Evolutionary conservation across 768 basidiomycete genomes (phyloP), one percentile per base, ranked within the genome.

Genomic region (Tylopilus rubrobrunneus): DNA sequence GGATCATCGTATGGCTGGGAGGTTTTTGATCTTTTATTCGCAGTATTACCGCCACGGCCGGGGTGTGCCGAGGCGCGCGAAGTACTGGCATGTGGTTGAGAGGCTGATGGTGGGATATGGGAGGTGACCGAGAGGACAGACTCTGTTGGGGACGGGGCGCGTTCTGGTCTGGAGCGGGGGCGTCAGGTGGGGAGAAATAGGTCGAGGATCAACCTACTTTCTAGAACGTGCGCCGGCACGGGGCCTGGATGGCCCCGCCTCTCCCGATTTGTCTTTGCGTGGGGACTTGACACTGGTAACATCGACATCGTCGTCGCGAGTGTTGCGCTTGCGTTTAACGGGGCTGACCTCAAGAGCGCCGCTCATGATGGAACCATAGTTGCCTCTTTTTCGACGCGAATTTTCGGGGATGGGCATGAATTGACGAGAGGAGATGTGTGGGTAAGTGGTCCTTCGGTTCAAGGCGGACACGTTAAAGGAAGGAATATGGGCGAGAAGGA

Each of bases 121-220:
- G 85, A 86, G n/a, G 80, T 81, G 64, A 83, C 79, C 1, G 88
- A 90, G 41, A 85, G 73, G 34, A 88, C 63, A 9, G 88, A 91
- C 62, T 89, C 88, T 12, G 87, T 77, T 7, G 88, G 88, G 2
- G 88, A 90, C 25, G 75, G 72, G 12, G 77, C 78, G 48, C 87
- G 84, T 61, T 89, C 86, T 28, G 69, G 74, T 67, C 86, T 88
- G 61, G 29, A 44, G 48, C 37, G 49, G 42, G 36, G 19, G 51
- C 5, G 49, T 49, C 48, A 64, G 37, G 29, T 21, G 28, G 1
- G 28, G 11, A 44, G 10, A 5, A 37, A 50, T 23, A 17, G 29
- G 3, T 46, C 5, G 28, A 31, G 23, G 36, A 33, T 17, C 37
- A 1, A 75, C 81, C 59, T 56, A 87, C 87, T 79, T 87, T 77